Percentiles rank a stretch among this genome's conserved stretches.
These are phyloP conservation scores for Teratosphaeria zuluensis DNA, from an alignment of 2,329 filamentous ascomycete genomes.

Conservation along the genomic window DNA sequence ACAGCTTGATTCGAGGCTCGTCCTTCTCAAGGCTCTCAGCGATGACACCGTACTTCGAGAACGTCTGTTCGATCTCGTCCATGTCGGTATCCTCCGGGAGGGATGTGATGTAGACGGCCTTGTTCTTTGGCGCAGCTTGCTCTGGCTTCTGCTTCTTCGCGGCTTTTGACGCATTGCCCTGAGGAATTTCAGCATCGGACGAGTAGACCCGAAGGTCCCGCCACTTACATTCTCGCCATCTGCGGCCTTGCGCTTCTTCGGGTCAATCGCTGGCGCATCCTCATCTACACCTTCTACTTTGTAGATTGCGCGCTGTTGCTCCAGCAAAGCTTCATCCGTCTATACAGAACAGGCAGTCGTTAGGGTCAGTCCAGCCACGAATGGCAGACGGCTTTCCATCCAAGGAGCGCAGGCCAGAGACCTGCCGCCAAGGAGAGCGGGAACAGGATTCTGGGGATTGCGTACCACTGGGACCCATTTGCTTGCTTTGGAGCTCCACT, in stretches of 20 bases:
- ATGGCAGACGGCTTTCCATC: neutral
- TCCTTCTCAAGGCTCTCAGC: slow-evolving; percentile 89
- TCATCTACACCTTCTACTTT: slow-evolving; percentile 51
- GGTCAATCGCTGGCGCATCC: slow-evolving; percentile 28
- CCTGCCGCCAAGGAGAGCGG: slow-evolving; percentile 4
- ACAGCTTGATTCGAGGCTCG: slow-evolving; percentile 84
- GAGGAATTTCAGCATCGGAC: neutral
- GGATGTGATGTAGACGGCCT: slow-evolving; percentile 83
- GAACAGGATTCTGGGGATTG: slow-evolving; percentile 12
- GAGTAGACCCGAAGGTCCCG: neutral
- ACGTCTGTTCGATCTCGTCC: slow-evolving; percentile 72
- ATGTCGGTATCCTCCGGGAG: slow-evolving; percentile 70
- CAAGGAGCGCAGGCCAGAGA: slow-evolving; percentile 15
- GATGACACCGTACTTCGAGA: slow-evolving; percentile 84
- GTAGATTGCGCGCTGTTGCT: slow-evolving; percentile 54
- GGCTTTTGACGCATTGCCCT: slow-evolving; percentile 2
- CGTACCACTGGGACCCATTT: slow-evolving; percentile 64
- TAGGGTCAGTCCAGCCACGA: slow-evolving; percentile 16
- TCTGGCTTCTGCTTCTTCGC: slow-evolving; percentile 35
- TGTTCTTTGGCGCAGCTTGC: slow-evolving; percentile 48
- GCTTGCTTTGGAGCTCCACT: slow-evolving; percentile 62
- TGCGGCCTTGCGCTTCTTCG: slow-evolving; percentile 32
- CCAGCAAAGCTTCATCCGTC: slow-evolving; percentile 51
- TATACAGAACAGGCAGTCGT: slow-evolving; percentile 19
- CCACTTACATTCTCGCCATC: slow-evolving; percentile 11